Evolutionary conservation across 768 basidiomycete genomes (phyloP).

Genomic region (Trametes meyenii): DNA sequence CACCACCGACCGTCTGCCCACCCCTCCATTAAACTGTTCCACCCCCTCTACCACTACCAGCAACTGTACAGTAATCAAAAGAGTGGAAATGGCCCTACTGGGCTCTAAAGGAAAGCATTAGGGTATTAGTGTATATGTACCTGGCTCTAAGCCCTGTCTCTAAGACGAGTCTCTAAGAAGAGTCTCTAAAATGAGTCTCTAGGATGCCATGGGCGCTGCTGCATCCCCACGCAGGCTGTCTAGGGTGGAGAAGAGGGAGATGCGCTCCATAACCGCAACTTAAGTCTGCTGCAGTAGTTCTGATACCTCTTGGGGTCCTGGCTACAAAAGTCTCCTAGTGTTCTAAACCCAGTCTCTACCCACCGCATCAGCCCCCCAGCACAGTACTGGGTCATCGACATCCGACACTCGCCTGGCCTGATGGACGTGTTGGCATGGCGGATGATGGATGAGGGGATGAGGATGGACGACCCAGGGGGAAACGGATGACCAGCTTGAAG

Average conservation of each 20-base stretch:
- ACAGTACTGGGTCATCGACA: constrained; percentile 17
- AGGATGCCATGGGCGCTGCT: too few species aligned
- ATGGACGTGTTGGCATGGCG: constrained; percentile 26
- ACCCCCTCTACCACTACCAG: too few species aligned
- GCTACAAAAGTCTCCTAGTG: not conserved
- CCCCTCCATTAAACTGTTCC: too few species aligned
- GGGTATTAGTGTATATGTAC: too few species aligned
- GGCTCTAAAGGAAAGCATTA: too few species aligned
- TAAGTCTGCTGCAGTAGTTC: not conserved
- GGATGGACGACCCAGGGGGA: constrained; percentile 23
- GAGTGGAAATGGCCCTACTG: too few species aligned
- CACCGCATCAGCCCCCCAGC: constrained; percentile 19
- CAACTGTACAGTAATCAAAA: too few species aligned
- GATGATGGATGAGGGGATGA: constrained; percentile 24
- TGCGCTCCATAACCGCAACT: not conserved
- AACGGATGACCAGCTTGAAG: constrained; percentile 24
- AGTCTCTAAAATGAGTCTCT: too few species aligned
- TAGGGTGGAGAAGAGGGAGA: not conserved
- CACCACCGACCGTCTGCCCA: too few species aligned
- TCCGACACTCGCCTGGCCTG: constrained; percentile 4
- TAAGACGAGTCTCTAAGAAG: too few species aligned
- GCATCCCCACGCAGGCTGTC: not conserved
- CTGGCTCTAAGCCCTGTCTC: too few species aligned
- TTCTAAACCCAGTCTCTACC: constrained; percentile 6
- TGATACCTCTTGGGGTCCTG: not conserved